Base-by-base conservation (phyloP, 352 stramenopile genomes). In the Pythium oligandrum region DNA sequence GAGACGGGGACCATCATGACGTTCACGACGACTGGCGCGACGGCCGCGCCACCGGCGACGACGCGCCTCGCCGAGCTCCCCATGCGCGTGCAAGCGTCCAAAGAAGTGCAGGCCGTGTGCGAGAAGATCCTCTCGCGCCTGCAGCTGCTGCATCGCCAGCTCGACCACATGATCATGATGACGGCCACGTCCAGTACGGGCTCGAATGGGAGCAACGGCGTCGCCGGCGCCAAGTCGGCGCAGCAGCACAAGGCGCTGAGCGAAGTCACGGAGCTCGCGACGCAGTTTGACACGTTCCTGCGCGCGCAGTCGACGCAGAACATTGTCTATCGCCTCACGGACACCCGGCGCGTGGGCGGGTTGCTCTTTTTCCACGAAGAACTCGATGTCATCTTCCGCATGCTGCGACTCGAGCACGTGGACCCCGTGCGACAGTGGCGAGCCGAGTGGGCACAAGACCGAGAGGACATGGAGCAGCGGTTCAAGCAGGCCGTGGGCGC, bases 351-450 rank as follows among this genome's bases (percentile, higher is more conserved):
- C 7, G 56, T 68, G 42, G 37, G 46, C 10, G 44, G 59, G 50
- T 50, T 68, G 1, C 60, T 57, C 36, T 54, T 63, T 8, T n/a
- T 68, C 11, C 54, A 68, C 36, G 54, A 63, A 44, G 54, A 63
- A 39, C 55, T 68, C 5, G 60, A 68, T 38, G 51, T 33, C 36
- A 60, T 54, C 36, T 63, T 54, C 40, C 50, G 54, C 9, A 44
- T 63, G 48, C 45, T 63, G 26, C 57, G 71, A 30, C 56, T 67
- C 2, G 69, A 84, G 56, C 73, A 84, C 43, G 69, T 79, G 2
- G 75, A 89, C 46, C 51, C 61, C n/a, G 73, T 59, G 47, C 55
- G 50, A 7, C 47, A 51, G 33, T 89, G 78, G 78, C 71, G 68
- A 4, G 51, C 63, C 40, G 61, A 77, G 33, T 89, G 78, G 78